phyloP scores from a whole-genome alignment of 2,329 filamentous ascomycete species.

The Lithohypha guttulata region DNA sequence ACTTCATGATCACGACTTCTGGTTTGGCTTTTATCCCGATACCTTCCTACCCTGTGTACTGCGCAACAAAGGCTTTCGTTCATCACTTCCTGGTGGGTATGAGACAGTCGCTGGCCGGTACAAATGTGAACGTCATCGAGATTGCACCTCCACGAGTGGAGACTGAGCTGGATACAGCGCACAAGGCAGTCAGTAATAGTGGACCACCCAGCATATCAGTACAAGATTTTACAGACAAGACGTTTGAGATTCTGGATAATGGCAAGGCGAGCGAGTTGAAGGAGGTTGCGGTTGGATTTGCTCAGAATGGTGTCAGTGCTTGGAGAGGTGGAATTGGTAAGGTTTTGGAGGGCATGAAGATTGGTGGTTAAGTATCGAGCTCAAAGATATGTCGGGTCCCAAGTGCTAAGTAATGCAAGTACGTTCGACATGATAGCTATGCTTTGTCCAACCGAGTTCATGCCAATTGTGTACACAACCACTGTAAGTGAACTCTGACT shows the following conservation, averaged over 20 bases:
- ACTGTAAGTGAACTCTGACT: no score
- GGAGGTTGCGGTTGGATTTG: constrained; percentile 25
- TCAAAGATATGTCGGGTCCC: no score
- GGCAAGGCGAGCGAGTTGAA: constrained; percentile 23
- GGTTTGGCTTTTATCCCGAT: constrained; percentile 24
- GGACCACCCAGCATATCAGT: constrained; percentile 24
- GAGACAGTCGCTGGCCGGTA: constrained; percentile 22
- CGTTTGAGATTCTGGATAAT: constrained; percentile 17
- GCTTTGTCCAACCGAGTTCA: no score
- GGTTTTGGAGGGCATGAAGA: not conserved
- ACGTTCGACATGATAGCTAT: no score
- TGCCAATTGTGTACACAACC: no score
- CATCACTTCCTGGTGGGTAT: constrained; percentile 25
- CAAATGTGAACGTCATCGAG: constrained; percentile 27
- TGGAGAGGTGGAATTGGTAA: constrained; percentile 13
- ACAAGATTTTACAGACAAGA: constrained; percentile 26
- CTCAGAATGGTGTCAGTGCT: constrained; percentile 14
- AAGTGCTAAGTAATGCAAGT: no score
- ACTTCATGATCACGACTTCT: constrained; percentile 25
- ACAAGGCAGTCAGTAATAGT: constrained; percentile 20
- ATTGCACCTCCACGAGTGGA: constrained; percentile 30
- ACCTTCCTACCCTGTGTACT: constrained; percentile 26
- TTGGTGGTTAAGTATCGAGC: not conserved
- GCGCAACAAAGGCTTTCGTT: constrained; percentile 26
- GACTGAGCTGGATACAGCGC: constrained; percentile 25